phyloP scores from a whole-genome alignment of 768 basidiomycete genomes.

The Phanerochaete carnosa region DNA sequence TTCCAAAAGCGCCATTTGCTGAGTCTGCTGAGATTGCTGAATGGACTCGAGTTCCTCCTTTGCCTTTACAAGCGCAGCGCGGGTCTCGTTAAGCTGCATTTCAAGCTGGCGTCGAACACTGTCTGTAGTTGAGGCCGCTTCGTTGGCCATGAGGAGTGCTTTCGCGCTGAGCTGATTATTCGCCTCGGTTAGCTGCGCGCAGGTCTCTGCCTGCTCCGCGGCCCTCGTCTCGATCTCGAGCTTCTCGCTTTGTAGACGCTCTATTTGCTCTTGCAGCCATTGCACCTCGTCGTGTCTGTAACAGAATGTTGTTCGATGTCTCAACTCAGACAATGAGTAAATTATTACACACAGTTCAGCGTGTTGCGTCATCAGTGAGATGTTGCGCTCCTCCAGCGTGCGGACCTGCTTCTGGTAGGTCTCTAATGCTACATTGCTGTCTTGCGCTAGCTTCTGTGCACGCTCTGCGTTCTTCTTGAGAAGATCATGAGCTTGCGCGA shows the following conservation, averaged over 20 bases:
- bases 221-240: conserved; percentile 65
- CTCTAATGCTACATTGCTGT: conserved; percentile 74
- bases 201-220: conserved; percentile 71
- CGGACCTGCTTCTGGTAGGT: conserved; percentile 89
- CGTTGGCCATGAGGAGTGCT: conserved; percentile 67
- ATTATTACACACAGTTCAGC: conserved; percentile 47
- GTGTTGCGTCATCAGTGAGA: conserved; percentile 46
- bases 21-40: conserved; percentile 70
- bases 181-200: conserved; percentile 69
- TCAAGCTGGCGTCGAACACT: conserved; percentile 61
- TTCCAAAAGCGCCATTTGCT: conserved; percentile 81
- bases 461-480: conserved; percentile 91
- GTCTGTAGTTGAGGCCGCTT: conserved; percentile 56
- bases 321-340: neutral
- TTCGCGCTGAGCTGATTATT: conserved; percentile 76
- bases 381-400: conserved; percentile 73
- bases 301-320: conserved; percentile 1
- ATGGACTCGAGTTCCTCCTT: conserved; percentile 68
- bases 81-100: conserved; percentile 56
- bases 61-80: conserved; percentile 58
- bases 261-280: conserved; percentile 56
- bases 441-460: conserved; percentile 87
- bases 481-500: conserved; percentile 86
- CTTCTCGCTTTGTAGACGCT: conserved; percentile 60
- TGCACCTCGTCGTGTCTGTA: conserved; percentile 65